A percentile compares a stretch with the other conserved stretches of the same genome.
Conservation (phyloP, 768 basidiomycete species). For the Tylopilus vinaceipallidus region DNA sequence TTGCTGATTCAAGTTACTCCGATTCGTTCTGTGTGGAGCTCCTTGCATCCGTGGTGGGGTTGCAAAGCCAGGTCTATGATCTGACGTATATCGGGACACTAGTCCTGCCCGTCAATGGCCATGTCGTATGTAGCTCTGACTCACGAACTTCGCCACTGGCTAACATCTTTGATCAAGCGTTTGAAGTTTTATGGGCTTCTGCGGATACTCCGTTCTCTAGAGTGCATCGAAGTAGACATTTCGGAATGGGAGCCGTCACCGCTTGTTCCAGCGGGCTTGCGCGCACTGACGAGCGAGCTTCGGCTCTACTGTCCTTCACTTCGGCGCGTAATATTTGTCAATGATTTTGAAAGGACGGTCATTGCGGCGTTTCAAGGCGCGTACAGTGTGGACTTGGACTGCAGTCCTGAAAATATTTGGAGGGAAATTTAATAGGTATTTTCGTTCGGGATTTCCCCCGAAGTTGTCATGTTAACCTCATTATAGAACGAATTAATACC, state of each 20-base stretch:
- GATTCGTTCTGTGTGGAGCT: conserved; percentile 54
- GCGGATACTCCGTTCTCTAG: conserved; percentile 48
- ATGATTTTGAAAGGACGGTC: conserved; percentile 58
- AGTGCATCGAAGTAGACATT: conserved; percentile 61
- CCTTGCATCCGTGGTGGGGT: conserved; percentile 40
- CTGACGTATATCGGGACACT: conserved; percentile 64
- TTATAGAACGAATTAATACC: conserved; percentile 1
- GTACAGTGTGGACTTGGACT: conserved; percentile 28
- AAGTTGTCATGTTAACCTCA: not conserved
- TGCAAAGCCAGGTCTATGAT: conserved; percentile 33
- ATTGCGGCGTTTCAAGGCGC: conserved; percentile 35
- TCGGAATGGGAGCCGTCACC: conserved; percentile 65
- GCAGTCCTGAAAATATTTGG: conserved; percentile 28
- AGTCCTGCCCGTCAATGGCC: conserved; percentile 54
- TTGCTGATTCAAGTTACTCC: conserved; percentile 60
- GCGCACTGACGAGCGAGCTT: conserved; percentile 59
- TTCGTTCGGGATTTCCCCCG: conserved; percentile 4
- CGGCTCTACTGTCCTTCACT: conserved; percentile 58
- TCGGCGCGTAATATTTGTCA: conserved; percentile 55
- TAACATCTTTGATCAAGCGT: conserved; percentile 40
- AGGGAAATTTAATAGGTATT: conserved; percentile 30
- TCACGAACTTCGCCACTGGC: not conserved
- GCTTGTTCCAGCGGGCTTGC: conserved; percentile 47
- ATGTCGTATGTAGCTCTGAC: conserved; percentile 24
- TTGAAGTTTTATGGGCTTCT: conserved; percentile 60